These are phyloP conservation scores for Tetrapisispora nanseiensis DNA, from an alignment of 805 yeast species.

Conservation along the genomic window DNA sequence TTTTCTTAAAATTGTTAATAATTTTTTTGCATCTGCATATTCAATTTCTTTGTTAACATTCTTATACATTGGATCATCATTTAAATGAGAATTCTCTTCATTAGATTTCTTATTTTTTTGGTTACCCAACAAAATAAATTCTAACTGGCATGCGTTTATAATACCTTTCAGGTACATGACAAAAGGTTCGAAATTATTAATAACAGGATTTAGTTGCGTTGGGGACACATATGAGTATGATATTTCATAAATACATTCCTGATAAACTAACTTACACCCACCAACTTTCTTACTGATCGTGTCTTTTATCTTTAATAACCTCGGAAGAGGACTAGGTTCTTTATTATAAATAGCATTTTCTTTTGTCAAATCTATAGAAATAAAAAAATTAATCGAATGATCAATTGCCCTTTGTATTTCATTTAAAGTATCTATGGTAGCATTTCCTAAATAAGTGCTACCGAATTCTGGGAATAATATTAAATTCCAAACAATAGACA, in stretches of 20 bases:
- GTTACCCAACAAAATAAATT: constrained; percentile 31
- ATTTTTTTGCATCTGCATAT: constrained; percentile 29
- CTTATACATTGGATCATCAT: constrained; percentile 6
- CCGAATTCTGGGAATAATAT: constrained; percentile 44
- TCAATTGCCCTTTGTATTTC: constrained; percentile 34
- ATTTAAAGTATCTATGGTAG: constrained; percentile 33
- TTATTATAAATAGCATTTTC: constrained; percentile 11
- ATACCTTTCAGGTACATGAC: constrained; percentile 33
- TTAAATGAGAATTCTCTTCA: background rate
- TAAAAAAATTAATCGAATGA: constrained; percentile 32
- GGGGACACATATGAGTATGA: constrained; percentile 42
- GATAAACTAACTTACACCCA: constrained; percentile 32
- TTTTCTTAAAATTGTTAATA: constrained; percentile 25
- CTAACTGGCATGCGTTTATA: constrained; percentile 40
- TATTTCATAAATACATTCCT: constrained; percentile 41
- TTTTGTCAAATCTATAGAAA: constrained; percentile 16
- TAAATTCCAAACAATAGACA: constrained; percentile 36
- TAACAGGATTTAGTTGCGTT: constrained; percentile 29
- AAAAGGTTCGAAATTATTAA: constrained; percentile 28
- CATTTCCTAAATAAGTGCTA: constrained; percentile 37
- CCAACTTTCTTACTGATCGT: constrained; percentile 28
- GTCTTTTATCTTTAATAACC: constrained; percentile 29
- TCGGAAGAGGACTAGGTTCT: constrained; percentile 25
- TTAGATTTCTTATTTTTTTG: constrained; percentile 3
- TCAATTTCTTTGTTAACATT: constrained; percentile 28